Evolutionary conservation across 495 filamentous ascomycete species (phyloP).

Genomic region (Eremomyces bilateralis): DNA sequence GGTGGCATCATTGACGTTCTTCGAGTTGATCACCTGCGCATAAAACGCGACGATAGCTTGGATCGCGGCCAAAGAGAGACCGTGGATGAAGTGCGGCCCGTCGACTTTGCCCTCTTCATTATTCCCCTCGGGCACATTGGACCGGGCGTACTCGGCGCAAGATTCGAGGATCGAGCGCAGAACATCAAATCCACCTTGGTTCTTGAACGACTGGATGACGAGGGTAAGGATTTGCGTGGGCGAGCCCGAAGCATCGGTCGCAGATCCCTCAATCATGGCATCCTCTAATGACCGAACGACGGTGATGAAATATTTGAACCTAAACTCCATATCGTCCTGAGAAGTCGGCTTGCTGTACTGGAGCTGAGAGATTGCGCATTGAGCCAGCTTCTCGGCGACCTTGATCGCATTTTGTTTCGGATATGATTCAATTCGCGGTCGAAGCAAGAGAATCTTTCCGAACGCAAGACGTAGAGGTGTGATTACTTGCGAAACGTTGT

Average conservation of each 20-base stretch:
- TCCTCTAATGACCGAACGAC: constrained; percentile 57
- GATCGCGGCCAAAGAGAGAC: constrained; percentile 29
- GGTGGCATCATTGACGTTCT: constrained; percentile 52
- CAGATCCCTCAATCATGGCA: constrained; percentile 41
- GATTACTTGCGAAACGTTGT: constrained; percentile 46
- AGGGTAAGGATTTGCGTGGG: constrained; percentile 50
- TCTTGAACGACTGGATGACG: constrained; percentile 70
- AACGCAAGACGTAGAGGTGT: constrained; percentile 59
- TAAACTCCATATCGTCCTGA: constrained; percentile 23
- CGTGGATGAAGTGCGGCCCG: constrained; percentile 7
- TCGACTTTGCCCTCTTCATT: constrained; percentile 15
- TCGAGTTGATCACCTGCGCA: constrained; percentile 47
- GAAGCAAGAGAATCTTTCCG: constrained; percentile 55
- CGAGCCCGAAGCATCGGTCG: constrained; percentile 5
- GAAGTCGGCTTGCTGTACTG: constrained; percentile 23
- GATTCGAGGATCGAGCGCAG: constrained; percentile 50
- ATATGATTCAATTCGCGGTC: constrained; percentile 41
- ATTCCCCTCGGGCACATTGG: constrained; percentile 15
- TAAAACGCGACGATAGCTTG: constrained; percentile 75
- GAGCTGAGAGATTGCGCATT: constrained; percentile 45
- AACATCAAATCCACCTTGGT: constrained; percentile 47
- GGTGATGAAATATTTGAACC: constrained; percentile 58
- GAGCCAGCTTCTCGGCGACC: constrained; percentile 60
- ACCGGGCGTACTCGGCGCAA: constrained; percentile 48
- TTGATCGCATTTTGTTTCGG: constrained; percentile 41